Base-by-base conservation (phyloP, 2,329 filamentous ascomycete species). In the Epichloe hybrida region DNA sequence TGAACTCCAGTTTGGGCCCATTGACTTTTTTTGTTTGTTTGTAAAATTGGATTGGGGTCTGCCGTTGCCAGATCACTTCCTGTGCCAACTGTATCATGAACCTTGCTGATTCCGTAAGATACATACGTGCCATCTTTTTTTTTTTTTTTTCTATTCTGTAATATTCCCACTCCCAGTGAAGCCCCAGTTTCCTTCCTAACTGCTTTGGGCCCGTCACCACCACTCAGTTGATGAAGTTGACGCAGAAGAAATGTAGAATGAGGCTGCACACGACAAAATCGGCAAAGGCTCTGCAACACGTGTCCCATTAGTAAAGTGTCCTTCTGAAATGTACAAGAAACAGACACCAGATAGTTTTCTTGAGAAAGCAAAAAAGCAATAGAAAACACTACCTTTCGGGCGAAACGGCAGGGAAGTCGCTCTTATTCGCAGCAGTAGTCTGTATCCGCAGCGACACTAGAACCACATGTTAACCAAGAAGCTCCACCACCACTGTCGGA, bases 231-330 rank as follows among this genome's bases (percentile, higher is more conserved):
- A 98, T 97, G 70, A 98, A 98, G 78, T 98, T 98, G 67, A 97
- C 83, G 71, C 90, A 96, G 77, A 98, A 98, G 73, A 97, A 95
- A 74, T 98, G 93, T 67, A 97, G 72, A 66, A 97, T 88, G 67
- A 98, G 68, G 68, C 90, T 96, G 66, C 91, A 93, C 60, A 96
- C 88, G 54, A 98, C 77, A 65, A 86, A 98, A 72, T 98, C 93
- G 64, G 93, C 90, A 68, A 98, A 98, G 39, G 93, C 91, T 67
- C 89, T 94, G 59, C 51, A 50, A 23, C 7, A 47, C 46, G 27
- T 48, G 12, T 17, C 15, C 15, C 3, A n/a, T 31, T 20, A 52
- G 39, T 23, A 11, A 21, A 38, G 7, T 11, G 8, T 15, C 27
- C 17, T n/a, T 15, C 3, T 12, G 36, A 6, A 13, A 4, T 38